Percentiles rank a stretch among this genome's conserved stretches.
Conservation (phyloP, 2,329 filamentous ascomycete genomes). For the Sporothrix sp. region DNA sequence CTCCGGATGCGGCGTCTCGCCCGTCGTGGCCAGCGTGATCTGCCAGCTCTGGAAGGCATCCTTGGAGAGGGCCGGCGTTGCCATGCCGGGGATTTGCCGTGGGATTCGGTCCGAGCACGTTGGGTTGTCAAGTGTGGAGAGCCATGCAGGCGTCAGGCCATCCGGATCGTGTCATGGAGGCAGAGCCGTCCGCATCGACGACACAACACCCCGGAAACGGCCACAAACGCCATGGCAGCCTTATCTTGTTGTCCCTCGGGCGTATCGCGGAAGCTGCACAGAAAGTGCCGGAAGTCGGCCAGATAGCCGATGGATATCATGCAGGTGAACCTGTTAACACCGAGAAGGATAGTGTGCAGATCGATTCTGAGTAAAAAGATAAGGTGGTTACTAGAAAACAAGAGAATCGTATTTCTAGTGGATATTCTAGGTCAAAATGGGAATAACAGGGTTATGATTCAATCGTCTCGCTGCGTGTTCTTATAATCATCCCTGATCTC, state of each 20-base stretch:
- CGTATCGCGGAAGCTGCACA: background rate
- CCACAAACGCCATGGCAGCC: too few relatives aligned
- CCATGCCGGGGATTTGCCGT: background rate
- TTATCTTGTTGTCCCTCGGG: background rate
- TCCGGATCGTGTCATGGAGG: background rate
- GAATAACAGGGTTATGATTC: too few relatives aligned
- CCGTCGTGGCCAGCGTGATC: background rate
- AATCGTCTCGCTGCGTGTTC: too few relatives aligned
- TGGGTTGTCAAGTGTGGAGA: background rate
- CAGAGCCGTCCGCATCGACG: background rate
- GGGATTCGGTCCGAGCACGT: background rate
- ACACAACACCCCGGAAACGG: background rate
- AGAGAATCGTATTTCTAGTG: too few relatives aligned
- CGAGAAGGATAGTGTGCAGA: too few relatives aligned
- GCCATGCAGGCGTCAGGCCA: background rate
- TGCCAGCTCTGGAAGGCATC: conserved; percentile 1
- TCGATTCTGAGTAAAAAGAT: too few relatives aligned
- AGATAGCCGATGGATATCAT: conserved; percentile 1
- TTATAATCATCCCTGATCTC: too few relatives aligned
- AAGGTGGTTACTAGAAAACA: too few relatives aligned
- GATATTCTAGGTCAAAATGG: too few relatives aligned
- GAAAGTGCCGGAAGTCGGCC: background rate
- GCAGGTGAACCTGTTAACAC: too few relatives aligned
- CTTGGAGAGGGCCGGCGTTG: background rate
- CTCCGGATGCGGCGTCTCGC: background rate